Percentiles rank a stretch among this genome's conserved stretches.
phyloP scores from a whole-genome alignment of 805 yeast species.

The Starmerella etchellsii region DNA sequence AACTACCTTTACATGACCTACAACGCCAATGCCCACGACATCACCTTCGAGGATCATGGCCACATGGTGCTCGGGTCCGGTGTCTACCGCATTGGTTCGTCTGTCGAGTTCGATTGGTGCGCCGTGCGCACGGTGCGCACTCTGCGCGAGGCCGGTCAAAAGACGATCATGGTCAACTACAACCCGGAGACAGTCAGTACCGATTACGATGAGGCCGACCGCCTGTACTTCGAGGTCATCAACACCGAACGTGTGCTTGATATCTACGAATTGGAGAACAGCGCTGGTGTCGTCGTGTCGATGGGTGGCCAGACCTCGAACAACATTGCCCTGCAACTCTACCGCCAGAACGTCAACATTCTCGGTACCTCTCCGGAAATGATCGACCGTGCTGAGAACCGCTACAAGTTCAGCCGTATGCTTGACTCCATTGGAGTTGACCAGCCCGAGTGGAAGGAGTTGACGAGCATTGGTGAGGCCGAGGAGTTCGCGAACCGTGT shows the following conservation, averaged over 20 bases:
- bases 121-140: constrained; percentile 96
- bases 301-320: constrained; percentile 99
- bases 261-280: constrained; percentile 81
- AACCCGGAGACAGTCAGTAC: constrained; percentile 99
- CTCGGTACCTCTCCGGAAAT: constrained; percentile 95
- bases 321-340: constrained; percentile 84
- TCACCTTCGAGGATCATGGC: constrained; percentile 82
- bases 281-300: constrained; percentile 84
- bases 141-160: constrained; percentile 67
- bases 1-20: constrained; percentile 91
- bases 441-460: constrained; percentile 98
- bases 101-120: constrained; percentile 99
- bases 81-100: constrained; percentile 96
- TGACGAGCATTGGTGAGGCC: constrained; percentile 86
- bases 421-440: constrained; percentile 92
- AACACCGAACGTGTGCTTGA: constrained; percentile 89
- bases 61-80: constrained; percentile 95
- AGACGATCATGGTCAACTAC: constrained; percentile 94
- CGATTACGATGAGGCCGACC: constrained; percentile 95
- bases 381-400: constrained; percentile 96
- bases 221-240: constrained; percentile 90
- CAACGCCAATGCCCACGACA: constrained; percentile 80
- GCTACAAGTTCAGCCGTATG: constrained; percentile 96
- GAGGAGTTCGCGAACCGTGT: constrained; percentile 83
- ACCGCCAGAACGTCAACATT: constrained; percentile 88